Conservation (phyloP, 2,329 filamentous ascomycete genomes). For the Cordyceps javanica region DNA sequence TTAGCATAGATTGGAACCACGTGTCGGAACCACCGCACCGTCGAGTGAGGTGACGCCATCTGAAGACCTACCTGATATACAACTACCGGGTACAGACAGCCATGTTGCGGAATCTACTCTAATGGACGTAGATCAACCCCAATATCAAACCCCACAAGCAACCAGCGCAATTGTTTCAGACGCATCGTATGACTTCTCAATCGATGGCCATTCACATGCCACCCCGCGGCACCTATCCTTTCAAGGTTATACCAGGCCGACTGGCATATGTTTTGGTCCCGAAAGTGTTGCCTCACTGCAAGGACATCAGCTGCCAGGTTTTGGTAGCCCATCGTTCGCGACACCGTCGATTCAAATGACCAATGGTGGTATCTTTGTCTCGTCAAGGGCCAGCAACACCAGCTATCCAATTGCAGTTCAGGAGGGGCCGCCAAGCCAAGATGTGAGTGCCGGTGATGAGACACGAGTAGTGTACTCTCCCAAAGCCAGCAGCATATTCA, state of each 20-base stretch:
- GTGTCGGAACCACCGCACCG: neutral
- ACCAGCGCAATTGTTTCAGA: neutral
- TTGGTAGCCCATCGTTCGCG: neutral
- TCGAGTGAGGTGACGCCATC: neutral
- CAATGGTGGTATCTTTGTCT: neutral
- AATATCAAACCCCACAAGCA: neutral
- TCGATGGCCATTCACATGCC: neutral
- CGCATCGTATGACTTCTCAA: neutral
- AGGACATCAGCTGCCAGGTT: neutral
- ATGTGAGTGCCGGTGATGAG: slow-evolving; percentile 7
- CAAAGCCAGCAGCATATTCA: neutral
- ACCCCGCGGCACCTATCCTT: neutral
- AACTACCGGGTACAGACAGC: neutral
- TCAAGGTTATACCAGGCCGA: neutral
- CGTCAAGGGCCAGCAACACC: neutral
- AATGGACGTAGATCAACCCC: neutral
- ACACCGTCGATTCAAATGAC: neutral
- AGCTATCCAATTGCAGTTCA: neutral
- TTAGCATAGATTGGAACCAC: neutral
- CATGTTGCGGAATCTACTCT: neutral
- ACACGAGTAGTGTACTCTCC: neutral
- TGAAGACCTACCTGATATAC: neutral
- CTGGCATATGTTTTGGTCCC: neutral
- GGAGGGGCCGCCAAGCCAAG: slow-evolving; percentile 6
- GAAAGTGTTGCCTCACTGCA: neutral